phyloP scores from a whole-genome alignment of 257 asterid genomes.

The Cruciata laevipes region DNA sequence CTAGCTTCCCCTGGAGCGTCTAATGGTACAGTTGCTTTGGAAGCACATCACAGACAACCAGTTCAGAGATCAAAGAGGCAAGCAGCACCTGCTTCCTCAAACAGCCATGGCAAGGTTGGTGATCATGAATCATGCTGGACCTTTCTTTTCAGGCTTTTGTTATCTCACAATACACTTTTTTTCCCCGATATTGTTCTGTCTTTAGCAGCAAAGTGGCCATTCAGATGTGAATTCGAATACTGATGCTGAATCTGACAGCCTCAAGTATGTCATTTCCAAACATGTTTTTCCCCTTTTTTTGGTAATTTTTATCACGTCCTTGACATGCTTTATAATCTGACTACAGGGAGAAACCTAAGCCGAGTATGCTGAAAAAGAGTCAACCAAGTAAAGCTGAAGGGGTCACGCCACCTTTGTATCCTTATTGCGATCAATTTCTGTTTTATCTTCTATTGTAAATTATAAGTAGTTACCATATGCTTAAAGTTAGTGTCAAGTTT shows the following conservation, averaged over 20 bases:
- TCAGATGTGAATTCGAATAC: constrained; percentile 18
- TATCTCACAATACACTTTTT: constrained; percentile 9
- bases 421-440: constrained; percentile 3
- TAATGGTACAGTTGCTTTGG: constrained; percentile 20
- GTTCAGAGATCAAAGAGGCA: constrained; percentile 20
- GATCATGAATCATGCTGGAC: not conserved
- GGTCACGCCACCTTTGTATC: constrained; percentile 30
- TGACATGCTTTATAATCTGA: constrained; percentile 18
- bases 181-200: constrained; percentile 13
- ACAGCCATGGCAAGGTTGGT: constrained; percentile 24
- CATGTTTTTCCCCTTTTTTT: not conserved
- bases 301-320: too few relatives aligned
- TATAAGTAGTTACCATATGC: not conserved
- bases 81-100: constrained; percentile 16
- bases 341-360: constrained; percentile 29
- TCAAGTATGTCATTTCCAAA: constrained; percentile 19
- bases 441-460: not conserved
- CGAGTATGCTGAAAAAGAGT: constrained; percentile 30
- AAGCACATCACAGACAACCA: constrained; percentile 18
- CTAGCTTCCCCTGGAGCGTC: constrained; percentile 18
- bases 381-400: constrained; percentile 25
- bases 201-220: constrained; percentile 29
- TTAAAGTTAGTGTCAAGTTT: constrained; percentile 6
- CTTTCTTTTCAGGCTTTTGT: constrained; percentile 3
- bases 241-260: constrained; percentile 22